Evolutionary conservation across 306 rosid genomes (phyloP), one percentile per base, ranked within the genome.

Genomic region (Rosa multiflora): DNA sequence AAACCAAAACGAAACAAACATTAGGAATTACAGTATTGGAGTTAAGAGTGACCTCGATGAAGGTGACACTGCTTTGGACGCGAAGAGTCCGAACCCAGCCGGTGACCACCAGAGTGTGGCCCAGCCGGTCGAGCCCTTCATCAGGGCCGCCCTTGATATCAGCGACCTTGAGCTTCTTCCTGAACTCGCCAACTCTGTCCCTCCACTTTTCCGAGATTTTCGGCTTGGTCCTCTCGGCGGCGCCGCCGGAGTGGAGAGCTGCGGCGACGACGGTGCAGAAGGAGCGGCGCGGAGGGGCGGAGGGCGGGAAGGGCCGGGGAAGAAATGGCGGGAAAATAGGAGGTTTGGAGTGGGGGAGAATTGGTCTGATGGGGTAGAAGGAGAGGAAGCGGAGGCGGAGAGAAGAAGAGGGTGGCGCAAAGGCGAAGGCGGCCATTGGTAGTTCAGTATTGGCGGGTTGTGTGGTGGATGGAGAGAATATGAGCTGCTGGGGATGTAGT

Each of bases 31-130:
- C 21, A 12, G 20, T 8, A 18, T n/a, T n/a, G 12, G 37, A 23
- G 3, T 39, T 20, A 2, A 10, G 67, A 15, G 39, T 23, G 74
- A 93, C 99, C 97, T 94, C 99, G 23, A 92, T 72, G 88, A 94
- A 94, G 37, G 94, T 89, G 68, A 92, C 90, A 55, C 87, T 91
- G 58, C 97, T 91, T 83, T 94, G 97, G 77, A 82, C 72, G 39
- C 99, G 88, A 76, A 94, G 87, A 15, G 97, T 94, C 40, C 97
- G 93, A 51, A 94, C 99, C 99, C 97, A 92, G 14, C 99, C 97
- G 29, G 63, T 78, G 13, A 92, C 84, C 48, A 87, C 82, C 20
- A 92, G 79, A 59, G 80, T 83, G 78, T 86, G 89, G 18, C 97
- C 97, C 70, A 92, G 55, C 56, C 84, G 75, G 40, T 84, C 91